Base-by-base conservation (phyloP, 495 filamentous ascomycete genomes). In the Podospora pseudocomata region DNA sequence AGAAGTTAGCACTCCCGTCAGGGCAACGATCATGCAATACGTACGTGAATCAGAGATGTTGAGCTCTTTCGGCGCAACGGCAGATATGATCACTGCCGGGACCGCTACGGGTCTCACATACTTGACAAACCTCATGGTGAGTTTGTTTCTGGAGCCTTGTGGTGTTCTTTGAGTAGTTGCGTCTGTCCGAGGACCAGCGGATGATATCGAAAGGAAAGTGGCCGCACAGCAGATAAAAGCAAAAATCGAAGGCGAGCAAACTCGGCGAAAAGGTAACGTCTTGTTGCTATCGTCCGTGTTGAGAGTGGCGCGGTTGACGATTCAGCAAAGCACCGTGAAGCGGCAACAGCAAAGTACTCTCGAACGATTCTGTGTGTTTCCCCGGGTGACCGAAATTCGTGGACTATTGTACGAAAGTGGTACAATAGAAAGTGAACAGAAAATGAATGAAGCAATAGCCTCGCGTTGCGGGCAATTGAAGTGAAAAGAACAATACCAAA, bases 21-120 rank as follows among this genome's bases (percentile, higher is more conserved):
- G 23, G 23, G 23, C 23, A 23, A 23, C 23, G 23, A 23, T 23
- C 23, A 23, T 23, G 23, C 23, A 23, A 23, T 23, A 18, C 62
- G 20, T 71, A 83, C 83, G 65, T 59, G 77, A 68, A 63, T 82
- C 74, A 64, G 73, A 78, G 64, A 84, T 72, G 63, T 85, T 73
- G 32, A 86, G 72, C 44, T 80, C 75, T 34, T 79, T 80, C 16
- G 82, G 82, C 2, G 74, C 61, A 19, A 69, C 67, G 39, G 79
- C 76, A 9, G 72, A 69, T 13, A 61, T 61, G 59, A 59, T 59
- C 1, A 59, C 56, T 18, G 19, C 19, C 7, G 19, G 56, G 56
- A 20, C 56, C 56, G 56, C 19, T 3, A 20, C 56, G n/a, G 56
- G 56, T 5, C 19, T 59, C 6, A 9, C n/a, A 23, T 59, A 20